Base-by-base conservation (phyloP, 2,329 filamentous ascomycete species). In the Alternaria dauci region DNA sequence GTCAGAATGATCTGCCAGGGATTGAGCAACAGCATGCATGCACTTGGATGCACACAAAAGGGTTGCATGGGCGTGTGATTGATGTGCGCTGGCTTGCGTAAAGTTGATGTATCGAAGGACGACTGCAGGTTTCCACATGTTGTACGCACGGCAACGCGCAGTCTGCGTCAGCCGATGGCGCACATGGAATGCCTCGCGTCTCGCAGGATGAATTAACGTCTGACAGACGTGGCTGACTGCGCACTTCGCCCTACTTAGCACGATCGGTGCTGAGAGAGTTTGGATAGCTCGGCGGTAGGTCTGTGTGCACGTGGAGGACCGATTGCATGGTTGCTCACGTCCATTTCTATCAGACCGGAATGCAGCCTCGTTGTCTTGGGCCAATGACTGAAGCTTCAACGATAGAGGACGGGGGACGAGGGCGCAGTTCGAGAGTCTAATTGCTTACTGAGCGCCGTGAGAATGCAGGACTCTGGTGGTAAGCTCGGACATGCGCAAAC, bases 31-130 rank as follows among this genome's bases (percentile, higher is more conserved):
- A 38, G 28, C 28, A 11, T 30, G 28, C 51, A 58, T 47, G 44
- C 26, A 59, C 51, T 46, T 44, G 55, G 26, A 26, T 28, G 25
- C 38, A 46, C 46, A 59, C 59, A 61, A 52, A 53, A 59, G 41
- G 44, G 52, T 38, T 61, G 65, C 62, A 69, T 66, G 66, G 54
- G 63, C 66, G 69, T 73, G 70, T 74, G 71, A 73, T 62, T 59
- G 62, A 63, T 65, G 62, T 66, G 64, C 65, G 43, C 66, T 67
- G 60, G 61, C 52, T 34, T 50, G 46, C 30, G 46, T 50, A 38
- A 25, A 25, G 43, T 56, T 55, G 62, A 63, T 65, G 63, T 61
- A 65, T 68, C 63, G 66, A 69, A 69, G 63, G 47, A 57, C 59
- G 41, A 50, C 46, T 66, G 66, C 65, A 69, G 66, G 51, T 59